Percentiles rank a stretch among this genome's conserved stretches.
Conservation (phyloP, 2,329 filamentous ascomycete genomes). For the Xylaria sp. region DNA sequence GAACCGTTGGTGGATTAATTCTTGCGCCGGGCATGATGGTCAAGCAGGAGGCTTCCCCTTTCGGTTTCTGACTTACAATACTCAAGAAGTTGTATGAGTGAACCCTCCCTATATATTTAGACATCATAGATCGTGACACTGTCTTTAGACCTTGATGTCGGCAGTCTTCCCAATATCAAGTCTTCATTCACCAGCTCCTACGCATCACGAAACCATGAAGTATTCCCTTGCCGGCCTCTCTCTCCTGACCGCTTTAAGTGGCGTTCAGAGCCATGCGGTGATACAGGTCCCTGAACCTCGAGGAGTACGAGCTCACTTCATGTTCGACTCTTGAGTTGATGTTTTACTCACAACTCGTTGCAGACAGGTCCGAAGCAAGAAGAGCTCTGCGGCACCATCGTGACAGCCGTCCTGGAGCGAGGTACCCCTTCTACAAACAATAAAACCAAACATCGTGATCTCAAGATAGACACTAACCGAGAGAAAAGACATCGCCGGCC, state of each 20-base stretch:
- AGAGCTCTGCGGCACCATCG: slow-evolving; percentile 22
- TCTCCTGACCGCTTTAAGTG: slow-evolving; percentile 1
- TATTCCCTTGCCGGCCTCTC: not conserved
- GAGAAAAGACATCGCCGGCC: slow-evolving; percentile 21
- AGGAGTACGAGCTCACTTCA: not conserved
- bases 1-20: slow-evolving; percentile 19
- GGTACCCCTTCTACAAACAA: too few species aligned
- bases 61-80: too few species aligned
- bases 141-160: too few species aligned
- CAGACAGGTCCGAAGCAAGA: slow-evolving; percentile 25
- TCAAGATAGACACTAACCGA: too few species aligned
- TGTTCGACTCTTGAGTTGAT: not conserved
- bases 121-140: too few species aligned
- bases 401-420: slow-evolving; percentile 21
- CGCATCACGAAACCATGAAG: slow-evolving; percentile 4
- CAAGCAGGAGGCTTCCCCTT: not conserved
- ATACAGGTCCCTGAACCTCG: slow-evolving; percentile 15
- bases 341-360: not conserved
- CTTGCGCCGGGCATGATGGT: not conserved
- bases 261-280: slow-evolving; percentile 16
- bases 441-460: too few species aligned
- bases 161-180: too few species aligned
- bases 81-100: too few species aligned
- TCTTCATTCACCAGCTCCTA: too few species aligned
- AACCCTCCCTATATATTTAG: too few species aligned